These are phyloP conservation scores for Aspergillus wentii DNA, from an alignment of 495 filamentous ascomycete genomes.

Conservation along the genomic window DNA sequence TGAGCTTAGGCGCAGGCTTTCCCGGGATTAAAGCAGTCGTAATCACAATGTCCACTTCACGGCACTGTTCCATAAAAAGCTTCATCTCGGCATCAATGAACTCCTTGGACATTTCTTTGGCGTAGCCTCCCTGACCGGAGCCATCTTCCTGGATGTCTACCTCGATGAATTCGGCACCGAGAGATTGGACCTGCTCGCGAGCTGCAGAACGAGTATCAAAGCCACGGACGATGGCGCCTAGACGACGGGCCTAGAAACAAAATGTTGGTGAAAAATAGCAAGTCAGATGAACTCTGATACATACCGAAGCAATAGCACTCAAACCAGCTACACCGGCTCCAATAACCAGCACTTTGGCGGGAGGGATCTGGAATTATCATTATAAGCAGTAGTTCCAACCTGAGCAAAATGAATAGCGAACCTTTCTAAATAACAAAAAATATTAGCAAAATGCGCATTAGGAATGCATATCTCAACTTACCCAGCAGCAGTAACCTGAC, in stretches of 20 bases:
- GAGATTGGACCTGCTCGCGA: slow-evolving; percentile 77
- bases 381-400: neutral
- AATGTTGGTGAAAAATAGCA: neutral
- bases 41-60: slow-evolving; percentile 82
- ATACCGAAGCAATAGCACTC: slow-evolving; percentile 68
- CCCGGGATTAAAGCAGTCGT: slow-evolving; percentile 81
- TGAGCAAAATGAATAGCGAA: slow-evolving; percentile 10
- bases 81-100: slow-evolving; percentile 88
- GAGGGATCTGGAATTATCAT: slow-evolving; percentile 56
- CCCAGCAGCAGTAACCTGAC: slow-evolving; percentile 78
- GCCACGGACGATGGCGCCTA: slow-evolving; percentile 79
- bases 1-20: slow-evolving; percentile 67
- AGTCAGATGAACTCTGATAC: neutral
- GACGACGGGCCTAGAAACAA: slow-evolving; percentile 49
- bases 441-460: too few relatives aligned
- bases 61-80: slow-evolving; percentile 74
- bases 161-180: slow-evolving; percentile 80
- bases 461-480: too few relatives aligned
- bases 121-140: slow-evolving; percentile 74
- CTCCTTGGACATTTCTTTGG: slow-evolving; percentile 84
- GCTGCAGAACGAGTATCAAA: slow-evolving; percentile 77
- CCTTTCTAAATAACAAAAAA: slow-evolving; percentile 3
- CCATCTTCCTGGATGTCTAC: slow-evolving; percentile 81
- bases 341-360: slow-evolving; percentile 77
- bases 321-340: slow-evolving; percentile 78